Percentiles rank a stretch among this genome's conserved stretches.
Conservation (phyloP, 257 asterid species). For the Solanum tarapatanum region DNA sequence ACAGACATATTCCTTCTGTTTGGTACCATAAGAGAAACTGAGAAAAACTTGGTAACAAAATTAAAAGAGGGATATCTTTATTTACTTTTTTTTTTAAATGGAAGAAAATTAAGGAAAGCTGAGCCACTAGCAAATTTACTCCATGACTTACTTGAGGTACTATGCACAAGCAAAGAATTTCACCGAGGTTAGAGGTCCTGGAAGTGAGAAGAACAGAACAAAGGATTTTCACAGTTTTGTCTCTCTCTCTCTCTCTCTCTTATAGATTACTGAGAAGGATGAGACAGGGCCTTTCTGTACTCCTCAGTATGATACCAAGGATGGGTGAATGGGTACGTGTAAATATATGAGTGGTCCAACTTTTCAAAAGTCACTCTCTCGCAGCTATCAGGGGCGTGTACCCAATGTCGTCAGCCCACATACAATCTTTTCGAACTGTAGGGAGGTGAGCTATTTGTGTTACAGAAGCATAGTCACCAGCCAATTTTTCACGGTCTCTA, state of each 20-base stretch:
- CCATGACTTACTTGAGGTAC: not conserved
- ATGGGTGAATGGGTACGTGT: not conserved
- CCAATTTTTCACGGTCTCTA: not conserved
- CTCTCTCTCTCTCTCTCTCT: not conserved
- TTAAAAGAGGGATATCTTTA: not conserved
- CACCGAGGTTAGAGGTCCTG: not conserved
- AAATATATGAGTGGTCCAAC: too few relatives aligned
- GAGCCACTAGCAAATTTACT: not conserved
- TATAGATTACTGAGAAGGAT: not conserved
- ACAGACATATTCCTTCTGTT: not conserved
- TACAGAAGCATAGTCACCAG: not conserved
- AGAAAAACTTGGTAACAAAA: not conserved
- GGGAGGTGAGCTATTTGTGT: not conserved
- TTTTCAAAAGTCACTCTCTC: too few relatives aligned
- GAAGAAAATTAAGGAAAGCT: not conserved
- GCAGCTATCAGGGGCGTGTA: too few relatives aligned
- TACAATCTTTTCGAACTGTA: too few relatives aligned
- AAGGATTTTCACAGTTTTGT: not conserved
- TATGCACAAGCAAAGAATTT: not conserved
- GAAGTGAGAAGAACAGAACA: not conserved
- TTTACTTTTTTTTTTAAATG: not conserved
- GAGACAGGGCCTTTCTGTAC: not conserved
- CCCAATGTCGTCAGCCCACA: not conserved
- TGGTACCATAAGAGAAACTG: not conserved
- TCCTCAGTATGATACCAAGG: not conserved